These are phyloP conservation scores for Cardamine resedifolia DNA, from an alignment of 345 rosid genomes.

Conservation along the genomic window DNA sequence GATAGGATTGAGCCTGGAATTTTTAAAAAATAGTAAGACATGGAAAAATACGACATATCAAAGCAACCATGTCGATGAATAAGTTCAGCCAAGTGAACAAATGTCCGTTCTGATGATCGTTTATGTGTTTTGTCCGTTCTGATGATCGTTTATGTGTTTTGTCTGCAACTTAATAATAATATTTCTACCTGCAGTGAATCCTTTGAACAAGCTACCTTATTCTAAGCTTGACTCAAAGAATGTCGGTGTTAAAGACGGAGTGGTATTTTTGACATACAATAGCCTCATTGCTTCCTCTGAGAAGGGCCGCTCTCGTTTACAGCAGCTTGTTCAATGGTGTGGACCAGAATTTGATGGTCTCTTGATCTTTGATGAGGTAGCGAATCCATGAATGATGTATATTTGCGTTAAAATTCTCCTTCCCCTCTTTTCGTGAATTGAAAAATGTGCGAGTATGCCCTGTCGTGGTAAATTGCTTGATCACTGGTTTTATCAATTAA, in stretches of 20 bases:
- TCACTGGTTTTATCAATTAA: not conserved
- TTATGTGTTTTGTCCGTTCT: slow-evolving; percentile 5
- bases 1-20: not conserved
- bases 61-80: slow-evolving; percentile 3
- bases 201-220: slow-evolving; percentile 95
- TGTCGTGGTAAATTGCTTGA: slow-evolving; percentile 21
- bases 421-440: slow-evolving; percentile 10
- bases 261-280: slow-evolving; percentile 87
- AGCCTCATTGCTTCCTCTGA: slow-evolving; percentile 99
- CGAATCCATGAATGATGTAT: slow-evolving; percentile 27
- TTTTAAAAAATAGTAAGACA: not conserved
- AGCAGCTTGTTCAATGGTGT: slow-evolving; percentile 99
- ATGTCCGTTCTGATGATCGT: slow-evolving; percentile 14
- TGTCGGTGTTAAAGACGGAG: slow-evolving; percentile 90
- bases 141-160: too few species aligned
- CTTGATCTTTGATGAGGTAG: slow-evolving; percentile 90
- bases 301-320: slow-evolving; percentile 96
- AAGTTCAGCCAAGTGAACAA: slow-evolving; percentile 20
- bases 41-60: not conserved
- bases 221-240: slow-evolving; percentile 95
- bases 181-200: slow-evolving; percentile 71
- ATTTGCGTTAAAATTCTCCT: slow-evolving; percentile 5
- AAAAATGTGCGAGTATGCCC: slow-evolving; percentile 25
- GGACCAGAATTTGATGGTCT: slow-evolving; percentile 91
- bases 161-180: slow-evolving; percentile 15